Base-by-base conservation (phyloP, 176 grass and related monocot species). In the Zea luxurians region DNA sequence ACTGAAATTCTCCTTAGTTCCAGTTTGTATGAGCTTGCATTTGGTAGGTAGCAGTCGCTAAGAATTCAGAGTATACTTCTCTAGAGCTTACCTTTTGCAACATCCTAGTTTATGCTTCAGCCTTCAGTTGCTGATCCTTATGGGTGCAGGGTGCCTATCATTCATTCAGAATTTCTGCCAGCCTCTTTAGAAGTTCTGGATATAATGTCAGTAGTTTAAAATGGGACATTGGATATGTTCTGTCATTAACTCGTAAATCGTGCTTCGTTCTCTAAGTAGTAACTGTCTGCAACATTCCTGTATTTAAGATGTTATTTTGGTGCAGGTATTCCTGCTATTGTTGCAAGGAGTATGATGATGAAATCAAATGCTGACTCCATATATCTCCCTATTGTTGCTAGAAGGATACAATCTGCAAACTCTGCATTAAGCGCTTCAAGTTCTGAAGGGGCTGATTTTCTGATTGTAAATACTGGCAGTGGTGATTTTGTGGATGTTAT, bases 261-360 rank as follows among this genome's bases (percentile, higher is more conserved):
- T 45, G 11, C 36, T 73, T 74, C 4, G 13, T 1, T 55, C 38
- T 73, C 2, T 73, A 69, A 40, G 7, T 3, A 7, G n/a, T 41
- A 36, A 66, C 2, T 53, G 0, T 36, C 20, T 77, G 70, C 45
- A 59, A 16, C 10, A 72, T 15, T 47, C 45, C 15, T 78, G 13
- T 18, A 66, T 55, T 68, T 46, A 88, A 70, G 17, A 3, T 36
- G 4, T 36, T 20, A 78, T 82, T 72, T 74, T 61, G 64, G 83
- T 84, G 77, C 85, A 99, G 96, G 89, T 60, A 99, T 99, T 85
- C 96, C 96, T 80, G 68, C 90, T 73, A 88, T 99, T 83, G 83
- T 99, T 80, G 90, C 92, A 62, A 89, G 96, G 82, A 93, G 91
- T 80, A 99, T 95, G 92, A 95, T 95, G 92, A 99, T 91, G 96